Evolutionary conservation across 371 early-diverging fungal species (phyloP), one percentile per base, ranked within the genome.

Genomic region (Mycotypha africana): DNA sequence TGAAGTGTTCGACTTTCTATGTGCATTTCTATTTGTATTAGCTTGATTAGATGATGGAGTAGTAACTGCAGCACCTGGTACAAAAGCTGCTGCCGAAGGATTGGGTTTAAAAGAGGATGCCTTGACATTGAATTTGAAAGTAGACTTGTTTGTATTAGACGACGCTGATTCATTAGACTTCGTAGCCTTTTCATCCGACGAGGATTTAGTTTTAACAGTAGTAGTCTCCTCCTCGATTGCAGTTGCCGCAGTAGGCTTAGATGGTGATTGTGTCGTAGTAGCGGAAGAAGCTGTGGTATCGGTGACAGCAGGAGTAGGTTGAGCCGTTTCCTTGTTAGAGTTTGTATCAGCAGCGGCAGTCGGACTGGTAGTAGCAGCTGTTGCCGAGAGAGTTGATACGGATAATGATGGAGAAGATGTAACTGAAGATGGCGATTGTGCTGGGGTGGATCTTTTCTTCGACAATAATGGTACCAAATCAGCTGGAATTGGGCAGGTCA

Each of bases 71-170:
- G 32, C 35, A 43, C 66, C 58, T 25, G 92, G 92, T 28, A 86
- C 81, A 62, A 91, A 91, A 2, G 80, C 78, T 17, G 83, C 59
- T 3, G 90, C 91, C 15, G 78, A 53, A n/a, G 83, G 84, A 42
- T 89, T 91, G 14, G 92, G 92, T 48, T 88, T 92, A 65, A 93
- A 95, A 30, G 88, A 89, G 2, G 82, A 79, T 2, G 93, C 95
- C 43, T 87, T 88, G 32, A 79, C 79, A 53, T 92, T 95, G 52
- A 92, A 78, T 47, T 89, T 91, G 63, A 90, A 91, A 5, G 60
- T 62, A 11, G 67, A 48, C 3, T 59, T 47, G 16, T 66, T 56
- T 5, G 37, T 31, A 19, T 61, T 53, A 25, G 58, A 32, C n/a
- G 44, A 38, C 19, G 43, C 34, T 36, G 32, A 42, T n/a, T 47